Evolutionary conservation across 768 basidiomycete species (phyloP), one percentile per base, ranked within the genome.

Genomic region (Rhizopogon sp.): DNA sequence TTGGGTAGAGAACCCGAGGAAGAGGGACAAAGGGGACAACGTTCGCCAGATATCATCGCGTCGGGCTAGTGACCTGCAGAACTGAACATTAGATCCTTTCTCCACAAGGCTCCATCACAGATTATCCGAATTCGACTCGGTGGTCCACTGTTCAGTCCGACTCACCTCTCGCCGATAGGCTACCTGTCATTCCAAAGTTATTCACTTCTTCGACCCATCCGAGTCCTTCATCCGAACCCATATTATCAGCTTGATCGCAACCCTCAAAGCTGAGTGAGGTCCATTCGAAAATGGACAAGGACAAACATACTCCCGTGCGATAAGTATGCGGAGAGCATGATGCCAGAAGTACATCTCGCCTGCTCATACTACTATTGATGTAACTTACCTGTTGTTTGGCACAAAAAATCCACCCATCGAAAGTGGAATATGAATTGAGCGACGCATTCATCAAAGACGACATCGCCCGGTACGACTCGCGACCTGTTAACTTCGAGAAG

Each of bases 321-420:
- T 69, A 91, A 89, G 65, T 88, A 90, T 70, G 80, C 81, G 2
- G 73, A 79, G 46, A 81, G 78, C 22, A 93, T 98, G 90, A 83
- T 87, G 1, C 67, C 91, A 0, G 93, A 97, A 82, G 94, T 95
- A 54, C 55, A 79, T 64, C 33, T 28, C 7, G 10, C 22, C 29
- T 37, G 53, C 49, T 37, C 16, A 20, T 43, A 13, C 31, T 10
- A 28, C 25, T 31, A 14, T 20, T 8, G 33, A 35, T 42, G 56
- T 62, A 43, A 54, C 43, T 53, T 40, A 55, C 14, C 13, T 25
- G 16, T 42, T 51, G 35, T 43, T 39, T 22, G 52, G 35, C 42
- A 16, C 56, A 25, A 93, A 93, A 96, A 84, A 95, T 97, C 39
- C 92, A 0, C 74, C 98, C 16, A 90, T 94, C 60, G 93, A 97